Evolutionary conservation across 768 basidiomycete species (phyloP).

Genomic region (Paxillus rubicundulus): DNA sequence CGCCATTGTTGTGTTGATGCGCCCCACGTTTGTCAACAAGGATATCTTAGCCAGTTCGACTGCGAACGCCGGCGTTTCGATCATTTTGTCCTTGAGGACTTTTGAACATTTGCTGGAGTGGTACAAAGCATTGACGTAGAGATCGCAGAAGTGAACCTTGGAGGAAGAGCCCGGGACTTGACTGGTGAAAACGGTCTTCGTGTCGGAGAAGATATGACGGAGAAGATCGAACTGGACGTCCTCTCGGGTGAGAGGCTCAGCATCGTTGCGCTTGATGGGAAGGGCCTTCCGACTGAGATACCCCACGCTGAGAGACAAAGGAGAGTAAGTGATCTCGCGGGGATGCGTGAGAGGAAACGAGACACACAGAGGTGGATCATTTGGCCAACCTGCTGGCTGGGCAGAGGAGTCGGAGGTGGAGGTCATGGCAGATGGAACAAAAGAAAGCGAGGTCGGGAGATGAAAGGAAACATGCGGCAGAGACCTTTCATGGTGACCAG

Average conservation of each 20-base stretch:
- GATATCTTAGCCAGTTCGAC: slow-evolving; percentile 81
- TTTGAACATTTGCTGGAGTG: slow-evolving; percentile 84
- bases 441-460: slow-evolving; percentile 10
- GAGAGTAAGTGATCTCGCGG: slow-evolving; percentile 6
- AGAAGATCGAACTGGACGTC: slow-evolving; percentile 89
- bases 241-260: slow-evolving; percentile 76
- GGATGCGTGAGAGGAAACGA: slow-evolving; percentile 10
- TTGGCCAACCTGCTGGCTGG: slow-evolving; percentile 39
- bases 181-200: slow-evolving; percentile 66
- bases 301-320: slow-evolving; percentile 41
- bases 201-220: slow-evolving; percentile 72
- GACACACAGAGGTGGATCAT: slow-evolving; percentile 56
- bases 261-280: slow-evolving; percentile 80
- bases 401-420: slow-evolving; percentile 38
- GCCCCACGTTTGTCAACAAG: slow-evolving; percentile 82
- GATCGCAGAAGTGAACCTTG: slow-evolving; percentile 73
- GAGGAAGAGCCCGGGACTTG: slow-evolving; percentile 47
- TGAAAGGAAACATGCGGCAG: slow-evolving; percentile 29
- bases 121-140: slow-evolving; percentile 80
- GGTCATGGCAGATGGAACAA: slow-evolving; percentile 44
- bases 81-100: slow-evolving; percentile 85
- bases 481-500: slow-evolving; percentile 14
- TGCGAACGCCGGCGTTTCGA: slow-evolving; percentile 74
- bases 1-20: slow-evolving; percentile 92
- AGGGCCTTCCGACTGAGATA: slow-evolving; percentile 62